Conservation (phyloP, 805 yeast genomes). For the Lachancea kluyveri region DNA sequence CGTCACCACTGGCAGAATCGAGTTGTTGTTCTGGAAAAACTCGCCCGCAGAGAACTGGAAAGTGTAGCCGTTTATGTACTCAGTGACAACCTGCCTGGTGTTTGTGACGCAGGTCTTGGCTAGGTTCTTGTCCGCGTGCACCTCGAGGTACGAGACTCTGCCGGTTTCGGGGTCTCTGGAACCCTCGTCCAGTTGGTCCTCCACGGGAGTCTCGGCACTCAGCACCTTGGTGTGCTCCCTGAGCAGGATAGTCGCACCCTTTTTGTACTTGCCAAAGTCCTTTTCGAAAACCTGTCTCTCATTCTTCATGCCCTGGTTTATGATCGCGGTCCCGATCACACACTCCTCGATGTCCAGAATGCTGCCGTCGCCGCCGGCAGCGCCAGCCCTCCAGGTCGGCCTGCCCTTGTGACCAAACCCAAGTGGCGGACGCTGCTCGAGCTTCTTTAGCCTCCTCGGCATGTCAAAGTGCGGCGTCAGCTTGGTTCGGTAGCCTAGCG, state of each 20-base stretch:
- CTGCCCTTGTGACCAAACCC: slow-evolving; percentile 89
- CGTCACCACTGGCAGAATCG: slow-evolving; percentile 80
- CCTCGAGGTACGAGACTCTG: slow-evolving; percentile 34
- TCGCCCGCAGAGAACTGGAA: slow-evolving; percentile 93
- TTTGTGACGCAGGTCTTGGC: slow-evolving; percentile 74
- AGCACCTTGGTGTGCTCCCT: slow-evolving; percentile 64
- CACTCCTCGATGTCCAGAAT: slow-evolving; percentile 93
- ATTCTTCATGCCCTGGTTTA: slow-evolving; percentile 65
- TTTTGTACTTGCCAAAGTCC: slow-evolving; percentile 44
- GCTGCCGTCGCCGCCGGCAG: slow-evolving; percentile 51
- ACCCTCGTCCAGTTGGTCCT: slow-evolving; percentile 35
- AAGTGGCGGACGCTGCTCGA: slow-evolving; percentile 53
- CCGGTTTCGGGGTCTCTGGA: slow-evolving; percentile 37
- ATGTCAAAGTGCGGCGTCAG: slow-evolving; percentile 92
- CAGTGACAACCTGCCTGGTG: slow-evolving; percentile 72
- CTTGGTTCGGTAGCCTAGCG: slow-evolving; percentile 80
- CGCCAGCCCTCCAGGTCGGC: slow-evolving; percentile 55
- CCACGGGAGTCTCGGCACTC: slow-evolving; percentile 21
- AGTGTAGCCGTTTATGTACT: slow-evolving; percentile 63
- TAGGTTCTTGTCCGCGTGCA: slow-evolving; percentile 29
- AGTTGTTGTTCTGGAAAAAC: slow-evolving; percentile 92
- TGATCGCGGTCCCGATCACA: slow-evolving; percentile 74
- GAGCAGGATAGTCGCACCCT: slow-evolving; percentile 81
- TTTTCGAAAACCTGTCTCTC: slow-evolving; percentile 55
- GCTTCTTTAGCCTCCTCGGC: slow-evolving; percentile 45